Evolutionary conservation across 345 rosid genomes (phyloP).

Genomic region (Acer yangbiense): DNA sequence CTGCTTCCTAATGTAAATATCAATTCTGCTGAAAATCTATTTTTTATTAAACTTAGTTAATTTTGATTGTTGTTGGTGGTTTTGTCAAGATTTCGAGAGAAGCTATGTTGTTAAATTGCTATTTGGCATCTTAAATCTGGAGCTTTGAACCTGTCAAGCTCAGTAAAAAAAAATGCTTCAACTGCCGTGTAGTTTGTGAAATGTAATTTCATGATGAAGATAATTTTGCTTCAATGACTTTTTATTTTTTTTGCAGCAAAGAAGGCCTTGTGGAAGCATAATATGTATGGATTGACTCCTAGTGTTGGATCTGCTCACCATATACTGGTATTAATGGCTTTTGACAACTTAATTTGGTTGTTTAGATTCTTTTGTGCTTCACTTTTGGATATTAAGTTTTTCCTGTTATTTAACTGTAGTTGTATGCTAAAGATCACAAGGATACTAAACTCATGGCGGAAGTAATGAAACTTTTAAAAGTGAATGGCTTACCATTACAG

Average conservation of each 20-base stretch:
- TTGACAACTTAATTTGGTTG: constrained; percentile 8
- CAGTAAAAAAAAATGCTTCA: not conserved
- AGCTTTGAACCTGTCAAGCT: not conserved
- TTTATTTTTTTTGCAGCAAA: constrained; percentile 51
- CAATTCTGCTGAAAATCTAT: not conserved
- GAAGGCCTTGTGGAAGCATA: constrained; percentile 77
- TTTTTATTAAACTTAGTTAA: constrained; percentile 1
- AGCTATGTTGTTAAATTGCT: not conserved
- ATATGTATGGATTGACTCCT: constrained; percentile 78
- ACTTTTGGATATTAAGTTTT: constrained; percentile 9
- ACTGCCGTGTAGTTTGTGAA: not conserved
- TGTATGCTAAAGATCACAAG: constrained; percentile 60
- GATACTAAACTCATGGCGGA: constrained; percentile 67
- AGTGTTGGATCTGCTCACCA: constrained; percentile 74
- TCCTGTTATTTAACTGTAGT: constrained; percentile 42
- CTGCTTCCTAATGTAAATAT: constrained; percentile 2
- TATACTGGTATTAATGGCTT: constrained; percentile 56
- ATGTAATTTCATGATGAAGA: not conserved
- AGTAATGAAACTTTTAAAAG: constrained; percentile 62
- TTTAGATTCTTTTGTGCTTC: constrained; percentile 10
- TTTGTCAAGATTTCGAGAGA: not conserved
- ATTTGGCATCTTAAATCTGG: constrained; percentile 14
- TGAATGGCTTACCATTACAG: constrained; percentile 58
- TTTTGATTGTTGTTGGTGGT: constrained; percentile 6
- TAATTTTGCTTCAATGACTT: constrained; percentile 3